Evolutionary conservation across 2,329 filamentous ascomycete species (phyloP).

Genomic region (Neonectria ditissima): DNA sequence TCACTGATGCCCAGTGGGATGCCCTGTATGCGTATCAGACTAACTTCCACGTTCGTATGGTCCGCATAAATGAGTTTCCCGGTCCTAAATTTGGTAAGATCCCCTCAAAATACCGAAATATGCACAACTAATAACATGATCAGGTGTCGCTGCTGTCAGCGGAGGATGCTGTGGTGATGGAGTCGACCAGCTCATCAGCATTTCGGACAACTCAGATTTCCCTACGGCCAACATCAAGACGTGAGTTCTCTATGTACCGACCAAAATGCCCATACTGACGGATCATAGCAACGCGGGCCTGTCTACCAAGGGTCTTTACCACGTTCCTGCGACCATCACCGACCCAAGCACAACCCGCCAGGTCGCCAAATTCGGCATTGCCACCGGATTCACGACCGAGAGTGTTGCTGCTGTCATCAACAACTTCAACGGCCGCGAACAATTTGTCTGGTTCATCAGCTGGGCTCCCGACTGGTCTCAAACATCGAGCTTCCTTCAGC

Average conservation of each 20-base stretch:
- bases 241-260: conserved; percentile 1
- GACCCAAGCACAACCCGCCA: conserved; percentile 25
- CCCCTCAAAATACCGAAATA: neutral
- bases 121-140: neutral
- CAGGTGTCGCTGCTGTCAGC: conserved; percentile 6
- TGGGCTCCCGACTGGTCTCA: conserved; percentile 36
- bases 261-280: neutral
- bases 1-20: conserved; percentile 30
- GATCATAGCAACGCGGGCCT: conserved; percentile 16
- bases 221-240: conserved; percentile 32
- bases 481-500: conserved; percentile 31
- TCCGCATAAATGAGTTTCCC: conserved; percentile 35
- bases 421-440: conserved; percentile 31
- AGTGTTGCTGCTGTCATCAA: conserved; percentile 35
- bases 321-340: conserved; percentile 29
- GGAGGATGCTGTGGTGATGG: conserved; percentile 12
- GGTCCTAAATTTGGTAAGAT: conserved; percentile 32
- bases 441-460: conserved; percentile 37
- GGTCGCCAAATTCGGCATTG: conserved; percentile 32
- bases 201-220: conserved; percentile 28
- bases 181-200: conserved; percentile 28
- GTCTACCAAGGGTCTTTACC: conserved; percentile 32
- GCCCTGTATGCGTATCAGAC: conserved; percentile 29
- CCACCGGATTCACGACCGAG: conserved; percentile 22
- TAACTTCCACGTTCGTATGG: conserved; percentile 28